phyloP scores from a whole-genome alignment of 345 rosid species.

The Populus simonii region DNA sequence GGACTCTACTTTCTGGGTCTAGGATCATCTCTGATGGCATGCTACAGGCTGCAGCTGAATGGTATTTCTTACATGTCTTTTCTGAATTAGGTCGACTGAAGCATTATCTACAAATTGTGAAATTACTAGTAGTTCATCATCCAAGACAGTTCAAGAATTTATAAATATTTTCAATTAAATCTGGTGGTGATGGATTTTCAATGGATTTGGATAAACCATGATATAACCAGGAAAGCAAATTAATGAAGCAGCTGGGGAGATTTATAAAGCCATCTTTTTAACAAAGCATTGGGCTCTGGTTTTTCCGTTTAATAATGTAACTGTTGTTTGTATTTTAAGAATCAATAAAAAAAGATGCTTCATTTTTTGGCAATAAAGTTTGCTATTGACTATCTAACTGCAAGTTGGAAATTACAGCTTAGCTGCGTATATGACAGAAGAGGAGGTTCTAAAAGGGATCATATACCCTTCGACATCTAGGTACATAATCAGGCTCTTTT shows the following conservation, averaged over 20 bases:
- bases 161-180: background rate
- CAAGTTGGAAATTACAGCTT: conserved; percentile 53
- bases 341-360: background rate
- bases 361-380: background rate
- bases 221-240: conserved; percentile 1
- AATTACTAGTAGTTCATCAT: background rate
- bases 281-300: background rate
- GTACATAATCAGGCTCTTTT: conserved; percentile 29
- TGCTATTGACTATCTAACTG: conserved; percentile 12
- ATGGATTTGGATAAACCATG: background rate
- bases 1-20: conserved; percentile 91
- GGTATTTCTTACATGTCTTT: conserved; percentile 42
- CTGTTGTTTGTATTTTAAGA: background rate
- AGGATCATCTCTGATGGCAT: conserved; percentile 85
- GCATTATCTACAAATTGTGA: background rate
- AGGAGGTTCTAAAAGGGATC: conserved; percentile 73
- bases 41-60: conserved; percentile 98
- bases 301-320: background rate
- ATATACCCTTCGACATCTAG: conserved; percentile 85
- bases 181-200: background rate
- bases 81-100: background rate
- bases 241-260: no score
- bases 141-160: background rate
- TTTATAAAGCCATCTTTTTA: background rate
- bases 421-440: conserved; percentile 89